Base-by-base conservation (phyloP, 371 early-diverging fungal genomes). In the Coemansia sp. region DNA sequence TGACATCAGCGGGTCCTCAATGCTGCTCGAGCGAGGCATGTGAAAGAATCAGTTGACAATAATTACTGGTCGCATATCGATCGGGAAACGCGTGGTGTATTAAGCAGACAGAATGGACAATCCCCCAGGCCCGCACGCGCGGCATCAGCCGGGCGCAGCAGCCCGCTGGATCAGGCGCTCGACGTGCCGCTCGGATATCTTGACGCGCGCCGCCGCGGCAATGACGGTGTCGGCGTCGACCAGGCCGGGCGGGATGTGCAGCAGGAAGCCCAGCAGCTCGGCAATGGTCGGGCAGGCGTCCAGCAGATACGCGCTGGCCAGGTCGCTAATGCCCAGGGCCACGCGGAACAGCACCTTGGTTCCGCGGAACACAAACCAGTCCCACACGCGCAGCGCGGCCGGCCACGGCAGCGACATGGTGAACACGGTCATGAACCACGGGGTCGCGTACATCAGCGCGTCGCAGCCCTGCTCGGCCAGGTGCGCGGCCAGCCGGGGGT, bases 371-470 rank as follows among this genome's bases (percentile, higher is more conserved):
- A 88, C 86, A 57, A 97, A 91, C 69, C 94, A 87, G 79, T 97
- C 97, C 95, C 96, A 95, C 31, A 95, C 88, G 3, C 94, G 83
- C 38, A 97, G 79, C 7, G 92, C 95, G 0, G 94, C 85, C 12
- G 84, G 82, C 97, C 97, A 97, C 5, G 96, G 96, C 42, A 95
- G 77, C 3, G 90, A 82, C 85, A 89, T 84, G 2, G 95, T 95
- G 69, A 90, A 97, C 4, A 93, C 81, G 0, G 97, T 95, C 72
- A 97, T 77, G 67, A 95, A 94, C 97, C 97, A 97, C 49, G 91
- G 91, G 2, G 96, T 89, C 31, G 92, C 88, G 64, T 91, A 97
- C 87, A 91, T 92, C 54, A 95, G 80, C 11, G 94, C 91, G 24
- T 84, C 75, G 24, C 95, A 86, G 57, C 92, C 91, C 58, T 93